Evolutionary conservation across 176 grass and related monocot genomes (phyloP), one percentile per base, ranked within the genome.

Genomic region (Oryza longistaminata): DNA sequence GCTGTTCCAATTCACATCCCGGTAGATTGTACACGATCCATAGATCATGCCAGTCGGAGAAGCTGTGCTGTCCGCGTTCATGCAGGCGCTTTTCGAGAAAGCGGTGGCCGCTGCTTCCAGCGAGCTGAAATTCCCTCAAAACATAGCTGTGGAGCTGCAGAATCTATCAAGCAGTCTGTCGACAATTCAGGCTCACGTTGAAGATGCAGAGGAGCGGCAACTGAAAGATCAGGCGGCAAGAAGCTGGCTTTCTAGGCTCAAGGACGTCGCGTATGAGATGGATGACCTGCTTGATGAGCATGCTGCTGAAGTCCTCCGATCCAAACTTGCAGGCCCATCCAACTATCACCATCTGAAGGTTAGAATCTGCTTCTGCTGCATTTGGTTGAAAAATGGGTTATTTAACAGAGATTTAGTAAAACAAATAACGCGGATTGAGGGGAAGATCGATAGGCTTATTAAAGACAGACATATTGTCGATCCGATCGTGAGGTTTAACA

Each of bases 161-260:
- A 92, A 72, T 26, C 70, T 97, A 39, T 77, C 88, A 9, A 73
- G 82, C 86, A 92, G 67, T 15, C 35, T 94, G 66, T 88, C 77
- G 7, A 79, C 65, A 37, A 85, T 97, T 81, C 85, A 86, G 73
- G 83, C 73, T 46, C 75, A 90, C 71, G 81, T 97, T 46, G 92
- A 97, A 90, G 94, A 94, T 90, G 94, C 90, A 0, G 90, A 94
- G 77, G 90, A 92, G 80, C 68, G 61, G 68, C 94, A 94, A 62
- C 50, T 94, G 24, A 88, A 73, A 48, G 90, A 97, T 70, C 87
- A 85, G 42, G 58, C 35, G 8, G 71, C 92, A 19, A 80, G 69
- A 45, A 62, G n/a, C 40, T 97, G 94, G 94, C 94, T 97, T 49
- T 72, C 68, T 9, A 88, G 84, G 80, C 83, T 92, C 45, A 94